A percentile compares a stretch with the other conserved stretches of the same genome.
Conservation (phyloP, 257 asterid genomes). For the Cynanchum wilfordii region DNA sequence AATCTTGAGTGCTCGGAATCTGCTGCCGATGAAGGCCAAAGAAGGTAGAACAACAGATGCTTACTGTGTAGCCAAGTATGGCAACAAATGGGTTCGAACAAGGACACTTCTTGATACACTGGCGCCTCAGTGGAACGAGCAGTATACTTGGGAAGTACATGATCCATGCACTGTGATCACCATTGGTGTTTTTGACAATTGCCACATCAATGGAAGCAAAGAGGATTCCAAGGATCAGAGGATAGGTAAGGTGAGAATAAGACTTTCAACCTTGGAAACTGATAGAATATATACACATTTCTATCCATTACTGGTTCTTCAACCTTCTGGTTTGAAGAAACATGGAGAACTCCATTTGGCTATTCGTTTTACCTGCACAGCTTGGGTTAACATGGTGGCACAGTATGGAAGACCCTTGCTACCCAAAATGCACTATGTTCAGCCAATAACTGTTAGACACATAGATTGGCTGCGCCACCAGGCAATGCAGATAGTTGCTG, state of each 20-base stretch:
- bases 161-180: conserved; percentile 89
- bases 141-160: conserved; percentile 91
- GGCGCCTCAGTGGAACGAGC: conserved; percentile 89
- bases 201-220: conserved; percentile 56
- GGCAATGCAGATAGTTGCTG: conserved; percentile 61
- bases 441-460: conserved; percentile 81
- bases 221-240: conserved; percentile 65
- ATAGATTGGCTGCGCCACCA: conserved; percentile 78
- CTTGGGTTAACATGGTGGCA: conserved; percentile 72
- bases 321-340: conserved; percentile 70
- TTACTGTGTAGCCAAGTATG: conserved; percentile 89
- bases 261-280: conserved; percentile 81
- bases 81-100: conserved; percentile 95
- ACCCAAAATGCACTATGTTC: conserved; percentile 80
- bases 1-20: conserved; percentile 65
- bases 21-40: conserved; percentile 67
- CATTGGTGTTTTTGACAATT: conserved; percentile 77
- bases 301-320: conserved; percentile 69
- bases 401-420: conserved; percentile 88
- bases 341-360: conserved; percentile 92
- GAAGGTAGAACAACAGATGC: conserved; percentile 79
- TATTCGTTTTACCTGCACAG: conserved; percentile 80
- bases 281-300: conserved; percentile 71
- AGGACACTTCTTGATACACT: conserved; percentile 71
- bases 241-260: conserved; percentile 83